phyloP scores from a whole-genome alignment of 352 stramenopile species.

The Globisporangium spiculum region DNA sequence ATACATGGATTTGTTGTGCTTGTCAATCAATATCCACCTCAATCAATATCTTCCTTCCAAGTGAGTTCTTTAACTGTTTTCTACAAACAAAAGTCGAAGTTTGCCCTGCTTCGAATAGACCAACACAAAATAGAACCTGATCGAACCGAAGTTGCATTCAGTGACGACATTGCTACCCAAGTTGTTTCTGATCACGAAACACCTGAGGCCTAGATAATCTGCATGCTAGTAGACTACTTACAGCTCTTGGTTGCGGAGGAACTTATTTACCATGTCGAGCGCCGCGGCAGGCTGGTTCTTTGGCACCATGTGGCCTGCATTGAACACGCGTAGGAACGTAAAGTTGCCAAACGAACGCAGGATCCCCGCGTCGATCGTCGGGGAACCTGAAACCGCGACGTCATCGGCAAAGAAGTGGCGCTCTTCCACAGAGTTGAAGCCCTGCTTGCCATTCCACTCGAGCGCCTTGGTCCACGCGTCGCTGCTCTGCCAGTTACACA shows the following conservation, averaged over 20 bases:
- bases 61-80: no score
- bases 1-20: no score
- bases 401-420: conserved; percentile 7
- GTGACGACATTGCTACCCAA: no score
- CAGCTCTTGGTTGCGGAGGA: conserved; percentile 39
- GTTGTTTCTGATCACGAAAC: no score
- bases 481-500: conserved; percentile 94
- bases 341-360: conserved; percentile 60
- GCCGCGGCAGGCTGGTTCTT: conserved; percentile 88
- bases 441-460: conserved; percentile 77
- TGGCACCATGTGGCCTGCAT: conserved; percentile 94
- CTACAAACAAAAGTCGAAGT: no score
- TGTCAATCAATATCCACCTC: no score
- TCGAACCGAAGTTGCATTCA: no score
- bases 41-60: no score
- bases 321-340: conserved; percentile 92
- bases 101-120: no score
- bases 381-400: background rate
- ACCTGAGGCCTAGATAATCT: no score
- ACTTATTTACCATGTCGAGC: conserved; percentile 91
- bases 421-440: conserved; percentile 47
- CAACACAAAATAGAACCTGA: no score
- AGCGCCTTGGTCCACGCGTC: conserved; percentile 85
- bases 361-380: conserved; percentile 16
- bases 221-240: no score